Evolutionary conservation across 441 rosid genomes (phyloP).

Genomic region (Erodium chrysanthum): DNA sequence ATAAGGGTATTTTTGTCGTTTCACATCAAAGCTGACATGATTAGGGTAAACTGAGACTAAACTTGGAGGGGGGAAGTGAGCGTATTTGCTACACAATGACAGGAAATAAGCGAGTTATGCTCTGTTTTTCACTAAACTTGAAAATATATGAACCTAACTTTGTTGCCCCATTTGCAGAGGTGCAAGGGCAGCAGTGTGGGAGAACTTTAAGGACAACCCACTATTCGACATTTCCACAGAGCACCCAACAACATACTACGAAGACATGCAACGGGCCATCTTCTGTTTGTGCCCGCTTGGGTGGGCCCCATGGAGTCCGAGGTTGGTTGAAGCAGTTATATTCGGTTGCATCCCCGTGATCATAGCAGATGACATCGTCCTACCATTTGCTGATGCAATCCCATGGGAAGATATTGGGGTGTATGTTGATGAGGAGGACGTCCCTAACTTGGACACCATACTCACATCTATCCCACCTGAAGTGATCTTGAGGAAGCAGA

Average conservation of each 20-base stretch:
- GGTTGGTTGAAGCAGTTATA: constrained; percentile 68
- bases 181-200: constrained; percentile 19
- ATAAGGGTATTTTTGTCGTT: too few relatives aligned
- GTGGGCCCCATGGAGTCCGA: constrained; percentile 83
- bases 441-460: constrained; percentile 57
- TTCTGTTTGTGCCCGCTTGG: constrained; percentile 73
- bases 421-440: constrained; percentile 56
- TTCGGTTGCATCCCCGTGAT: constrained; percentile 21
- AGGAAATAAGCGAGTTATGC: background rate
- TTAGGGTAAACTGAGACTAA: too few relatives aligned
- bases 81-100: too few relatives aligned
- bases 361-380: constrained; percentile 63
- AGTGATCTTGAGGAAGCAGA: constrained; percentile 53
- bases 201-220: too few relatives aligned
- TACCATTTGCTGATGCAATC: constrained; percentile 71
- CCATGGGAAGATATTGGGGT: constrained; percentile 79
- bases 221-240: too few relatives aligned
- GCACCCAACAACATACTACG: constrained; percentile 41
- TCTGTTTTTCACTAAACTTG: constrained; percentile 1
- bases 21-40: too few relatives aligned
- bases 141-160: background rate
- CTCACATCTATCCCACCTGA: constrained; percentile 57
- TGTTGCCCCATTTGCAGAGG: constrained; percentile 30
- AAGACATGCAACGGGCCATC: constrained; percentile 71
- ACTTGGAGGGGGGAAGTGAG: too few relatives aligned